phyloP scores from a whole-genome alignment of 2,329 filamentous ascomycete species.

The Talaromyces sp. region DNA sequence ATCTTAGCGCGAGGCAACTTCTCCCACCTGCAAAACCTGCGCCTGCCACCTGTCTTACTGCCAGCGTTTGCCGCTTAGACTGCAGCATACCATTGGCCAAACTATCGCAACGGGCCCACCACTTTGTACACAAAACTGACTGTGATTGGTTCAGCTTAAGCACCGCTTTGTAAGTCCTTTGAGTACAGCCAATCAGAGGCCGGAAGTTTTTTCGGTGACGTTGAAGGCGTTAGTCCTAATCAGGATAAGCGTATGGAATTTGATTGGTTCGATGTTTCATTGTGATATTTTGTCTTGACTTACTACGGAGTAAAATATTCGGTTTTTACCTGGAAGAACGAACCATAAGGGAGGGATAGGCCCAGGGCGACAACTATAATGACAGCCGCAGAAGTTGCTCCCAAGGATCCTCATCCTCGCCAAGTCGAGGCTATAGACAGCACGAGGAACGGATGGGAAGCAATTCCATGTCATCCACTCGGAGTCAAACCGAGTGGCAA shows the following conservation, averaged over 20 bases:
- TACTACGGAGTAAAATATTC: background rate
- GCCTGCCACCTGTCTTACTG: slow-evolving; percentile 10
- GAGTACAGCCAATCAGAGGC: slow-evolving; percentile 2
- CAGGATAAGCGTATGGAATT: background rate
- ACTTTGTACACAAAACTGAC: background rate
- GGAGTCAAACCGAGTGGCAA: slow-evolving; percentile 87
- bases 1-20: slow-evolving; percentile 25
- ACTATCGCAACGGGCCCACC: background rate
- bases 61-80: slow-evolving; percentile 2
- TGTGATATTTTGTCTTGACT: background rate
- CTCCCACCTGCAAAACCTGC: slow-evolving; percentile 3
- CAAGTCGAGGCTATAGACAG: slow-evolving; percentile 6
- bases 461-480: slow-evolving; percentile 74
- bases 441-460: slow-evolving; percentile 32
- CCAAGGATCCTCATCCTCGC: background rate
- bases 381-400: slow-evolving; percentile 10
- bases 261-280: background rate
- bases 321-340: background rate
- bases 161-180: background rate
- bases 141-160: background rate
- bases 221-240: background rate
- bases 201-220: background rate
- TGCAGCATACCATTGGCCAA: no score
- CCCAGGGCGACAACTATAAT: background rate
- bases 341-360: background rate